Conservation (phyloP, 495 filamentous ascomycete species). For the Clavariopsis aquatica region DNA sequence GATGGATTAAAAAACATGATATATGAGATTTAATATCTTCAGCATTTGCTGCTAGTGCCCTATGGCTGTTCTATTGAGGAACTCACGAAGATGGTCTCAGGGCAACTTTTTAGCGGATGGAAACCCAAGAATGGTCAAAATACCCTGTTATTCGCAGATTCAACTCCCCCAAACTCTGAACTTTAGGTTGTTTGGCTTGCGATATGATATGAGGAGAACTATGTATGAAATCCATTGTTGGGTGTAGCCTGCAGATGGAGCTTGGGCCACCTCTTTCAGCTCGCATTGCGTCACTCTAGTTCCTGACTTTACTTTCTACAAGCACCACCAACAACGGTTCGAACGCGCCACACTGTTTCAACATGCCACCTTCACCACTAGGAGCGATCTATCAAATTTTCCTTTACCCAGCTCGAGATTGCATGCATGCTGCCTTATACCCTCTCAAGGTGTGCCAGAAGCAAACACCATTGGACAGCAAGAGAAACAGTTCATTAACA, state of each 20-base stretch:
- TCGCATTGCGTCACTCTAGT: background rate
- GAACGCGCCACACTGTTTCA: background rate
- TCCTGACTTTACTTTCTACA: background rate
- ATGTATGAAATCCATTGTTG: background rate
- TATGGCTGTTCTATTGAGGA: too few species aligned
- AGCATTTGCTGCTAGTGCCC: too few species aligned
- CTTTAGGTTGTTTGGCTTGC: too few species aligned
- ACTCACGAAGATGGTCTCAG: too few species aligned
- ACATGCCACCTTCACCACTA: slow-evolving; percentile 7
- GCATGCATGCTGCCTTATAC: slow-evolving; percentile 52
- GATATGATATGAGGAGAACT: too few species aligned
- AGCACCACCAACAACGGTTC: background rate
- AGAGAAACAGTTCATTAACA: slow-evolving; percentile 1
- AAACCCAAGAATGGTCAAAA: too few species aligned
- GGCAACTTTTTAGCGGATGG: too few species aligned
- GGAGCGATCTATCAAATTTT: slow-evolving; percentile 4
- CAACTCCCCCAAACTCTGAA: too few species aligned
- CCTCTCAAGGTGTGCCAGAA: slow-evolving; percentile 51
- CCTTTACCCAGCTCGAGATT: slow-evolving; percentile 15
- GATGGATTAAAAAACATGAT: slow-evolving; percentile 37
- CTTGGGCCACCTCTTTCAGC: background rate
- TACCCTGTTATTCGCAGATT: too few species aligned
- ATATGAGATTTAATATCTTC: too few species aligned
- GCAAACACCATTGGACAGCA: background rate
- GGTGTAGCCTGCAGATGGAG: too few species aligned